Conservation (phyloP, 495 filamentous ascomycete species). For the Daldinia bambusicola region DNA sequence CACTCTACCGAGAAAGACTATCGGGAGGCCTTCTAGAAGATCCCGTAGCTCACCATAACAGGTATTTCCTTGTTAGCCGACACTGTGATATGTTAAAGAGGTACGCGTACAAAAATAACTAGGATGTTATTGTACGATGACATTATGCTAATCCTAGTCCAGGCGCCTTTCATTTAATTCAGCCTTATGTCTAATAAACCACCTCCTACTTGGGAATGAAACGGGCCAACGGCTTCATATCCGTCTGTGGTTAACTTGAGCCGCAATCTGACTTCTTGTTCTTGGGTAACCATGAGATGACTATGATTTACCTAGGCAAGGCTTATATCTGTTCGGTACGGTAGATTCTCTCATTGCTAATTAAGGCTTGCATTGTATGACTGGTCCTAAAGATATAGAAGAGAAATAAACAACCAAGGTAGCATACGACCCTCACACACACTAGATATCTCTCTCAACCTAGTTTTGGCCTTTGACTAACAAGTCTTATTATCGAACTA, state of each 20-base stretch:
- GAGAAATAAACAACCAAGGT: no score
- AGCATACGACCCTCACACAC: no score
- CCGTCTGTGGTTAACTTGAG: not conserved
- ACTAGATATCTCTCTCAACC: no score
- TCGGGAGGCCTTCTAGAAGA: slow-evolving; percentile 13
- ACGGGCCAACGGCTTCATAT: not conserved
- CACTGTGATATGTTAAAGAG: not conserved
- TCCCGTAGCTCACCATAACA: not conserved
- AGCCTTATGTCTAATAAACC: not conserved
- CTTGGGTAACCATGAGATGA: no score
- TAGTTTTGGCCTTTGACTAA: no score
- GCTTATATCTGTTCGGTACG: no score
- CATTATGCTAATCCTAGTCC: not conserved
- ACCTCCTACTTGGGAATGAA: not conserved
- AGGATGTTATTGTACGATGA: not conserved
- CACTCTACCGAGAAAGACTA: slow-evolving; percentile 1
- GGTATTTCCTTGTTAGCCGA: not conserved
- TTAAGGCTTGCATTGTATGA: no score
- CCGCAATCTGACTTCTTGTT: not conserved
- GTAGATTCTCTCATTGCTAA: no score
- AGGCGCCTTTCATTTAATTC: not conserved
- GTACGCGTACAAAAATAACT: not conserved
- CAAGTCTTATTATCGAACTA: not conserved
- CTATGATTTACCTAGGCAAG: no score
- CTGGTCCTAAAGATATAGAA: no score